These are phyloP conservation scores for Chrysanthemum seticuspe DNA, from an alignment of 129 eudicot species.

Conservation along the genomic window DNA sequence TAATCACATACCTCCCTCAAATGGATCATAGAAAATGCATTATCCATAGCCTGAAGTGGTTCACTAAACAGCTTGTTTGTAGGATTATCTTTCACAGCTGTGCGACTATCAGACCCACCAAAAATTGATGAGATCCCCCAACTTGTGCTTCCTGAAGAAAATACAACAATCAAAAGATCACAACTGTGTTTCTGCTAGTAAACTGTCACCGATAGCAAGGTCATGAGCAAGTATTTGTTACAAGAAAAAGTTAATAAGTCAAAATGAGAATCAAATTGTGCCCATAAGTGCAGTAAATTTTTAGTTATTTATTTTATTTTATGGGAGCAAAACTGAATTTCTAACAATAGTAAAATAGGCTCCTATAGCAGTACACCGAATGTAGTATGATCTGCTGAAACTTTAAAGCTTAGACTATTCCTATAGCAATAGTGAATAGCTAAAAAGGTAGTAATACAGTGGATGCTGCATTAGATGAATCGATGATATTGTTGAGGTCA, in stretches of 20 bases:
- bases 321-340: no score
- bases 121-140: conserved; percentile 97
- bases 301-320: background rate
- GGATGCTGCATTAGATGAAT: conserved; percentile 10
- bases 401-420: background rate
- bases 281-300: background rate
- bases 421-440: background rate
- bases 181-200: conserved; percentile 2
- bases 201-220: background rate
- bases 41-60: conserved; percentile 64
- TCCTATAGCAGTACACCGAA: no score
- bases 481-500: background rate
- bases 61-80: conserved; percentile 65
- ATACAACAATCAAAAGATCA: conserved; percentile 6
- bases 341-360: no score
- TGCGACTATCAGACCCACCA: conserved; percentile 69
- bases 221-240: background rate
- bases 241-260: background rate
- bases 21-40: conserved; percentile 66
- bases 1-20: conserved; percentile 69
- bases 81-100: conserved; percentile 58
- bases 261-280: background rate
- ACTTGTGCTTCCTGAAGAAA: conserved; percentile 47
- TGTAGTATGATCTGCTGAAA: background rate
- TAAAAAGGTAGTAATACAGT: background rate